A percentile compares a stretch with the other conserved stretches of the same genome.
These are phyloP conservation scores for Podaxis sp. DNA, from an alignment of 768 basidiomycete genomes.

Conservation along the genomic window DNA sequence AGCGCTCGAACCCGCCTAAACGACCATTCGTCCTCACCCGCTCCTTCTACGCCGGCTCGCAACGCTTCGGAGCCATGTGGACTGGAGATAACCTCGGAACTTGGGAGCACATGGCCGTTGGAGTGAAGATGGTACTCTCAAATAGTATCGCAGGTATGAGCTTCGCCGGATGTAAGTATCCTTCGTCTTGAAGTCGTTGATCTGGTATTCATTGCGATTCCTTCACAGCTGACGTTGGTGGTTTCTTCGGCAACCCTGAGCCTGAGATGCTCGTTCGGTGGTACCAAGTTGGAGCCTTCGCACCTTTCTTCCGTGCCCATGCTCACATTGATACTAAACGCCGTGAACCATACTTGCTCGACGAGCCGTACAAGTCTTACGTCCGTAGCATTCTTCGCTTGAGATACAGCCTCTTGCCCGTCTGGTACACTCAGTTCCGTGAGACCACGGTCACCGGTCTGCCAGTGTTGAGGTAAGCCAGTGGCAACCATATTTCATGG, in stretches of 20 bases:
- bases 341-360: conserved; percentile 90
- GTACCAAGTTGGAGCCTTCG: conserved; percentile 95
- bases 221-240: conserved; percentile 88
- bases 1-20: conserved; percentile 70
- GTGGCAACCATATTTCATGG: background rate
- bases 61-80: conserved; percentile 97
- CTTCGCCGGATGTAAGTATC: conserved; percentile 81
- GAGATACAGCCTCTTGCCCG: conserved; percentile 82
- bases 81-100: conserved; percentile 97
- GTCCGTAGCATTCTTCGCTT: conserved; percentile 77
- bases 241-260: conserved; percentile 97
- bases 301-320: conserved; percentile 98
- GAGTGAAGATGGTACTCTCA: conserved; percentile 89
- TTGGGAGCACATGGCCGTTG: conserved; percentile 96
- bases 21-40: conserved; percentile 96
- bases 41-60: conserved; percentile 93
- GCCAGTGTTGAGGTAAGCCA: conserved; percentile 75
- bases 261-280: conserved; percentile 94
- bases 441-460: conserved; percentile 81
- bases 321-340: conserved; percentile 98
- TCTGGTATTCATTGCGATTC: conserved; percentile 8
- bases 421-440: conserved; percentile 98
- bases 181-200: background rate
- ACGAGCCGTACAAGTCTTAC: conserved; percentile 85
- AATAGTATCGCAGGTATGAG: conserved; percentile 89